Base-by-base conservation (phyloP, 768 basidiomycete species). In the Mycena alexandri region DNA sequence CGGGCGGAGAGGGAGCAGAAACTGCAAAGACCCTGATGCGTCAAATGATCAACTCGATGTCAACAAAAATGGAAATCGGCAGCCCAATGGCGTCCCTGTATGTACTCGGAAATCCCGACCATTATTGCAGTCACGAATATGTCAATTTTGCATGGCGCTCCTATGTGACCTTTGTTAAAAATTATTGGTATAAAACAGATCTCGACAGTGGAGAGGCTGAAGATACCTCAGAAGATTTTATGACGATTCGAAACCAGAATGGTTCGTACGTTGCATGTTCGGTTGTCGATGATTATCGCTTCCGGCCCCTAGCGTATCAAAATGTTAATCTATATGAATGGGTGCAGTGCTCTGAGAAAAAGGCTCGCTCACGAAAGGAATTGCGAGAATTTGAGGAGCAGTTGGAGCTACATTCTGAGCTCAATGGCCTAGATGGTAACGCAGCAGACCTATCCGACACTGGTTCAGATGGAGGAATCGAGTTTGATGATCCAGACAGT, bases 51-150 rank as follows among this genome's bases (percentile, higher is more conserved):
- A 58, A 57, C 16, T 63, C 62, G 1, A 56, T 63, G 62, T 48
- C 62, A 16, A 63, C 75, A 2, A 77, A 75, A 65, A 57, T 72
- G 51, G 79, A 80, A 68, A 75, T 79, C 36, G 80, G 80, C 11
- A 65, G 67, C 38, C 81, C 79, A 1, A 76, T 81, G 76, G 73
- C 72, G 0, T 73, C 68, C 29, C 38, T 77, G 57, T 79, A 81
- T 63, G 41, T 81, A 6, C 55, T 80, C 2, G 76, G 75, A 5
- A 63, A 75, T 70, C 78, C 78, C 7, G 80, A 81, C 69, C 79
- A 79, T 50, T 81, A 80, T 48, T 77, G 73, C 0, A 77, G 64
- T 58, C 74, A 76, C 47, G 53, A 34, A 21, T 82, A 79, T 65
- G 63, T 71, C 2, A 43, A 71, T 14, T 77, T 80, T 41, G 75